Conservation (phyloP, 352 stramenopile genomes). For the Phytophthora cryptogea region DNA sequence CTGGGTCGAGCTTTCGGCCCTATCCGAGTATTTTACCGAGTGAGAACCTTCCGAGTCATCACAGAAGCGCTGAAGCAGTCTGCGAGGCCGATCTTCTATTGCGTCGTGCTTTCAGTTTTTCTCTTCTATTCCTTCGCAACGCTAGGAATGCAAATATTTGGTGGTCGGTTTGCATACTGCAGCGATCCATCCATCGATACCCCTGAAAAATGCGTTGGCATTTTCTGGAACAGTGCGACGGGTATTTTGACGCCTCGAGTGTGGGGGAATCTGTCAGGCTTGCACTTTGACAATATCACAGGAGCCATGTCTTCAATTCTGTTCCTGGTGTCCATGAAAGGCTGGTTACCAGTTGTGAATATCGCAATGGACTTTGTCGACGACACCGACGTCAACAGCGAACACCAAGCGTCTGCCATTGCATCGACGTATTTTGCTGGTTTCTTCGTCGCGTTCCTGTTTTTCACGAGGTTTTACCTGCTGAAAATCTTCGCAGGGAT, state of each 20-base stretch:
- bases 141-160: conserved; percentile 88
- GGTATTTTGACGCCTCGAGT: conserved; percentile 71
- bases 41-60: conserved; percentile 87
- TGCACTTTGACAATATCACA: conserved; percentile 87
- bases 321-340: conserved; percentile 86
- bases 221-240: conserved; percentile 58
- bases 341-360: conserved; percentile 84
- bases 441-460: conserved; percentile 84
- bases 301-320: conserved; percentile 78
- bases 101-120: conserved; percentile 76
- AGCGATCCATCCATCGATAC: conserved; percentile 67
- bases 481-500: conserved; percentile 80
- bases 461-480: conserved; percentile 79
- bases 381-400: conserved; percentile 56
- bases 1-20: conserved; percentile 80
- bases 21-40: conserved; percentile 85
- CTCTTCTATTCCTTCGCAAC: conserved; percentile 87
- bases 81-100: conserved; percentile 79
- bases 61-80: conserved; percentile 81
- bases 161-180: conserved; percentile 79
- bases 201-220: conserved; percentile 55
- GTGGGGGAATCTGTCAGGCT: conserved; percentile 74
- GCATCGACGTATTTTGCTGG: conserved; percentile 81
- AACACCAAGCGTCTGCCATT: conserved; percentile 70
- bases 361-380: conserved; percentile 70